Evolutionary conservation across 2,329 filamentous ascomycete species (phyloP).

Genomic region (Aureobasidium uvarum): DNA sequence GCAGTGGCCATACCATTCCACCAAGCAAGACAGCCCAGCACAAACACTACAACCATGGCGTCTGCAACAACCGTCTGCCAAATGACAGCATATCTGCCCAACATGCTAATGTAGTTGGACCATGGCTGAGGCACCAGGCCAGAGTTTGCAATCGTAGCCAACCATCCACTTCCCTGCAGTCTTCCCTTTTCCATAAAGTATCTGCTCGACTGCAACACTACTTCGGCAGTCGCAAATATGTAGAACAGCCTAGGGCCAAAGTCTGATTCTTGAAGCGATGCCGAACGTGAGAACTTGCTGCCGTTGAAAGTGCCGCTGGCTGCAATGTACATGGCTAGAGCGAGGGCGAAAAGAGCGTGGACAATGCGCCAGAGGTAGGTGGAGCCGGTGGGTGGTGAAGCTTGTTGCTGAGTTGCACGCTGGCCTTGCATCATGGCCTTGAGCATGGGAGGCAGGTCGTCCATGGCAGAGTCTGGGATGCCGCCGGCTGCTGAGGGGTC

Average conservation of each 20-base stretch:
- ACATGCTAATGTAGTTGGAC: constrained; percentile 60
- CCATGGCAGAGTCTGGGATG: constrained; percentile 42
- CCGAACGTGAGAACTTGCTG: constrained; percentile 57
- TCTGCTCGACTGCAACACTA: constrained; percentile 67
- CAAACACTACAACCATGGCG: constrained; percentile 73
- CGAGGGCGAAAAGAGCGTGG: constrained; percentile 69
- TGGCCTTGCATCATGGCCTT: constrained; percentile 47
- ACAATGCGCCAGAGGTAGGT: constrained; percentile 67
- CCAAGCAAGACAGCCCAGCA: constrained; percentile 60
- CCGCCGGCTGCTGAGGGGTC: constrained; percentile 37
- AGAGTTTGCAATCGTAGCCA: constrained; percentile 59
- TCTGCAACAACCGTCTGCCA: constrained; percentile 69
- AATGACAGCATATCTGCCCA: constrained; percentile 66
- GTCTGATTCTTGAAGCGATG: constrained; percentile 39
- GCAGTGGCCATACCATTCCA: constrained; percentile 42
- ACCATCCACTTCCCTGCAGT: constrained; percentile 58
- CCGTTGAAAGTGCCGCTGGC: constrained; percentile 67
- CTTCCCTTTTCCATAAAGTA: constrained; percentile 66
- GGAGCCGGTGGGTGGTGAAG: constrained; percentile 41
- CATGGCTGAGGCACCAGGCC: constrained; percentile 64
- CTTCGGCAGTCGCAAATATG: constrained; percentile 75
- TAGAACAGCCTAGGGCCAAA: constrained; percentile 64
- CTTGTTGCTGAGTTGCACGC: constrained; percentile 40
- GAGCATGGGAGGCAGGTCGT: constrained; percentile 47
- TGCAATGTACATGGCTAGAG: constrained; percentile 68